A percentile compares a stretch with the other conserved stretches of the same genome.
Conservation (phyloP, 1,284 basidiomycete genomes). For the Bjerkandera adusta region DNA sequence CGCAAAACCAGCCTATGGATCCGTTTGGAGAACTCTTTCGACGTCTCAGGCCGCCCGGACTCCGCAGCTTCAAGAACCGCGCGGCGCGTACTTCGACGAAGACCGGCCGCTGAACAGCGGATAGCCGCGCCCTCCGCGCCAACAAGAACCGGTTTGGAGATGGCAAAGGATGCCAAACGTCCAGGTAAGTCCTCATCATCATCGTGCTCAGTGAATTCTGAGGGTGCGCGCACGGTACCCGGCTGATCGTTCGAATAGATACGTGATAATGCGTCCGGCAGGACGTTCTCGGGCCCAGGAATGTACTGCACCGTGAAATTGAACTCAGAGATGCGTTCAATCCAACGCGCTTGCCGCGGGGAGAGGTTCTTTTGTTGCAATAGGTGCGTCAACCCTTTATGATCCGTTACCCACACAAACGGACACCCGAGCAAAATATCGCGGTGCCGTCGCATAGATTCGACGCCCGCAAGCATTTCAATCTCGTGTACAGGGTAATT, state of each 20-base stretch:
- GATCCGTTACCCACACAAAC: slow-evolving; percentile 34
- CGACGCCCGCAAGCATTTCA: slow-evolving; percentile 23
- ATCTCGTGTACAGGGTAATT: slow-evolving; percentile 28
- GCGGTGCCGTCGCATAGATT: slow-evolving; percentile 21
- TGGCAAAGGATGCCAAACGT: background rate
- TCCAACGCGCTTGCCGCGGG: slow-evolving; percentile 30
- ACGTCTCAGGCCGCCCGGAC: slow-evolving; percentile 9
- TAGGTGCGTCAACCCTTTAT: slow-evolving; percentile 31
- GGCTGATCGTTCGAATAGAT: slow-evolving; percentile 31
- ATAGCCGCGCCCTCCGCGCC: slow-evolving; percentile 4
- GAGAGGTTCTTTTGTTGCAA: slow-evolving; percentile 32
- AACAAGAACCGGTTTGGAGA: slow-evolving; percentile 8
- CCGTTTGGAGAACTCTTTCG: slow-evolving; percentile 10
- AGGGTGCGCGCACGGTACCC: slow-evolving; percentile 22
- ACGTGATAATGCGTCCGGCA: slow-evolving; percentile 34
- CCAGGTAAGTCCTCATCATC: slow-evolving; percentile 10
- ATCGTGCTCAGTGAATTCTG: slow-evolving; percentile 24
- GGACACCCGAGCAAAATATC: slow-evolving; percentile 26
- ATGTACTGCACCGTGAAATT: slow-evolving; percentile 33
- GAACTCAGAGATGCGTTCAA: slow-evolving; percentile 31
- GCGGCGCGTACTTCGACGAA: background rate
- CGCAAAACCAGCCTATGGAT: slow-evolving; percentile 9
- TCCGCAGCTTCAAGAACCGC: slow-evolving; percentile 2
- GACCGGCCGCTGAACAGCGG: background rate
- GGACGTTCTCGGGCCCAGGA: slow-evolving; percentile 28